Conservation (phyloP, 208 protist genomes). For the Acanthamoeba royreba region DNA sequence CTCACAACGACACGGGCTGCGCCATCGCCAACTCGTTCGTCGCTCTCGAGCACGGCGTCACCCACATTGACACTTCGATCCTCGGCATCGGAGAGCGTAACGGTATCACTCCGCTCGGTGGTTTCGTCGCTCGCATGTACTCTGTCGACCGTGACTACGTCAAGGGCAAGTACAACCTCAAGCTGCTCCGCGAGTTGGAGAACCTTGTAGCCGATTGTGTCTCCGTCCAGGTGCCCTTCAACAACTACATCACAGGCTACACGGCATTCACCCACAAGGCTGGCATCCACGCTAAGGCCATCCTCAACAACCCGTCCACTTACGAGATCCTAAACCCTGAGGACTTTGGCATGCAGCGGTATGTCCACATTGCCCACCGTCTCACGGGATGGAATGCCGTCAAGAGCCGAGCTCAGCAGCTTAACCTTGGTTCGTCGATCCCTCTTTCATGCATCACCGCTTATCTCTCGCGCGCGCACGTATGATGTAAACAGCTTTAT, state of each 20-base stretch:
- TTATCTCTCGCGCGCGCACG: neutral
- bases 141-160: constrained; percentile 70
- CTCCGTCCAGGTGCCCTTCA: constrained; percentile 78
- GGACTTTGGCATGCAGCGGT: constrained; percentile 77
- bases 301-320: constrained; percentile 60
- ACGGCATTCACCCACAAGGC: constrained; percentile 84
- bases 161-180: constrained; percentile 70
- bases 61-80: constrained; percentile 80
- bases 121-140: constrained; percentile 80
- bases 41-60: constrained; percentile 75
- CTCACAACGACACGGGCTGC: constrained; percentile 82
- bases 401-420: constrained; percentile 24
- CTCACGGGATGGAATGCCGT: constrained; percentile 62
- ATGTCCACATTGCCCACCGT: constrained; percentile 65
- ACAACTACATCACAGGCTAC: constrained; percentile 81
- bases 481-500: constrained; percentile 18
- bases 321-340: constrained; percentile 70
- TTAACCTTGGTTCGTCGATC: neutral
- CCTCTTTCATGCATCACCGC: neutral
- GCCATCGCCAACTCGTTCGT: constrained; percentile 75
- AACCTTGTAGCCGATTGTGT: constrained; percentile 73
- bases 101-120: constrained; percentile 78
- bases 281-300: constrained; percentile 77
- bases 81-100: constrained; percentile 83
- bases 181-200: constrained; percentile 67